phyloP scores from a whole-genome alignment of 257 asterid genomes.

The Lycium ferocissimum region DNA sequence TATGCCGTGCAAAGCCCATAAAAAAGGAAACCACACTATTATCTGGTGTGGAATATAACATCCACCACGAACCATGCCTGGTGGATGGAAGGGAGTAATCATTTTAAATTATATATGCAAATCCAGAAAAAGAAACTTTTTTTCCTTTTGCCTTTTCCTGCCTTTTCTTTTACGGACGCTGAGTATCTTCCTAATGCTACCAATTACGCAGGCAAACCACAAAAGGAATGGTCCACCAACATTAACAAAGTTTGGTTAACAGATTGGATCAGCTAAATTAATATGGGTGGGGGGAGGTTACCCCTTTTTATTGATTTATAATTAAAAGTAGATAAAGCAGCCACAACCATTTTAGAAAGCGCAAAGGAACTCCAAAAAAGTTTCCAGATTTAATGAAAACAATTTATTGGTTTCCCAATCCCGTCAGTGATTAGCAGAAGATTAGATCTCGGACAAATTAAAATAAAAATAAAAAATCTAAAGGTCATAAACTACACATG shows the following conservation, averaged over 20 bases:
- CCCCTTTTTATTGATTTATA: neutral
- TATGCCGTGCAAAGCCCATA: too few species aligned
- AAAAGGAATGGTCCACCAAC: slow-evolving; percentile 30
- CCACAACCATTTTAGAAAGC: slow-evolving; percentile 16
- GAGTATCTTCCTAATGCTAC: slow-evolving; percentile 16
- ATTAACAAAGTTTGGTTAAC: slow-evolving; percentile 21
- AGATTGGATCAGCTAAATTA: slow-evolving; percentile 31
- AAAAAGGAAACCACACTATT: too few species aligned
- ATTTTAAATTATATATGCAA: slow-evolving; percentile 7
- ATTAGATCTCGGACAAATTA: slow-evolving; percentile 25
- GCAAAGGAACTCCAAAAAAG: neutral
- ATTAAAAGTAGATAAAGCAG: slow-evolving; percentile 37
- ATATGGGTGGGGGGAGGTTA: neutral
- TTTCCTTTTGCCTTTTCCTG: neutral
- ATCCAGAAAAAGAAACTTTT: slow-evolving; percentile 28
- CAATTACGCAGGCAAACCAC: slow-evolving; percentile 25
- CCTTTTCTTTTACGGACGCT: slow-evolving; percentile 12
- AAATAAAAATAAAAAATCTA: neutral
- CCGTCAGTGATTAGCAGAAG: neutral
- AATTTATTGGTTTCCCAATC: slow-evolving; percentile 9
- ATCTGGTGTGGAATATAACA: neutral
- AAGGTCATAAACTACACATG: too few species aligned
- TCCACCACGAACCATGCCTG: neutral
- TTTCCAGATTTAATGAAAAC: neutral
- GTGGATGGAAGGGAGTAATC: neutral